Evolutionary conservation across 495 filamentous ascomycete genomes (phyloP), one percentile per base, ranked within the genome.

Genomic region (Penicillium bovifimosum): DNA sequence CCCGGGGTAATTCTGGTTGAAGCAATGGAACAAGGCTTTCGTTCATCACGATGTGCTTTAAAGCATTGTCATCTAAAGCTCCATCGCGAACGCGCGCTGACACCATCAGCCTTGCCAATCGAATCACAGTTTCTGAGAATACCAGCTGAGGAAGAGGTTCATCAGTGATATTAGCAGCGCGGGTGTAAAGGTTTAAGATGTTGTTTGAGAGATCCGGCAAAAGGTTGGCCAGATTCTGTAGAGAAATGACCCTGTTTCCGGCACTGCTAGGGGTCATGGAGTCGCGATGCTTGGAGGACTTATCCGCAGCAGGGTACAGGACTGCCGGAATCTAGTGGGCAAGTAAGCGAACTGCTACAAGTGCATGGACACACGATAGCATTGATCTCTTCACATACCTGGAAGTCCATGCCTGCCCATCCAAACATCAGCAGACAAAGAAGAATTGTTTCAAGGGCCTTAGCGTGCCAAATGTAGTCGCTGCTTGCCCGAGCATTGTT

Each of bases 401-500:
- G 83, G 67, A 96, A 98, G 65, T 95, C 88, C 63, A 91, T 76
- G 11, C 86, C 87, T 41, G 84, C 79, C 86, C 90, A 95, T 46
- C 85, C 87, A 42, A 95, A 81, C 72, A 97, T 82, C 27, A 97
- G 58, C 53, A 96, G 77, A 63, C 84, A 86, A 41, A 96, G 79
- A 11, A 91, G 70, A 55, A 93, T 86, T 9, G 88, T 84, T 61
- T 97, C 93, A 28, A 97, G 77, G 3, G 88, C 91, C 70, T 97
- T 99, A 10, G 86, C 93, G 75, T 97, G 89, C 93, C 93, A 99
- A 7, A 96, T 65, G 73, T 96, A 88, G 67, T 97, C 93, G 64
- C 87, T 91, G 57, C 85, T 82, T 31, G 81, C 83, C 64, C 87
- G 87, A 13, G 90, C 87, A 54, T 84, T 80, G 9, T 81, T 80